Percentiles rank a stretch among this genome's conserved stretches.
These are phyloP conservation scores for Colletotrichum sidae DNA, from an alignment of 2,329 filamentous ascomycete species.

Conservation along the genomic window DNA sequence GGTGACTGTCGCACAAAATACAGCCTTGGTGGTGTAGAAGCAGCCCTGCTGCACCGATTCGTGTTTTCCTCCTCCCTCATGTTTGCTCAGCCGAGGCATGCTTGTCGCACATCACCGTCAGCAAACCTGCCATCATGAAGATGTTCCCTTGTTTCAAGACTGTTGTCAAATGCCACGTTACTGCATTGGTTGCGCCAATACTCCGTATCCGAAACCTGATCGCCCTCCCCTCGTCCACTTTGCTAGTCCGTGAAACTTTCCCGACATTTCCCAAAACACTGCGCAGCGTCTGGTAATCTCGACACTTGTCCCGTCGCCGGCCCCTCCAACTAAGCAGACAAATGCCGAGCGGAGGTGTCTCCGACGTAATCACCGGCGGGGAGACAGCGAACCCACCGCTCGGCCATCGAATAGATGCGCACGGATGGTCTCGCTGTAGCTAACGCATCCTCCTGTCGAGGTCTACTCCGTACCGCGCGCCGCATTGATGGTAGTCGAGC, in stretches of 20 bases:
- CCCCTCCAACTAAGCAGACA: slow-evolving; percentile 1
- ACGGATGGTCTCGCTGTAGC: slow-evolving; percentile 7
- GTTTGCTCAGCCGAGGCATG: slow-evolving; percentile 4
- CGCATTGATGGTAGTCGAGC: background rate
- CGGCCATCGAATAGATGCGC: slow-evolving; percentile 22
- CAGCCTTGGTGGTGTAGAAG: slow-evolving; percentile 1
- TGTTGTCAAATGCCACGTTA: slow-evolving; percentile 16
- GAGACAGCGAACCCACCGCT: slow-evolving; percentile 8
- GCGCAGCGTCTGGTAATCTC: slow-evolving; percentile 1
- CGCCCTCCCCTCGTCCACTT: slow-evolving; percentile 1
- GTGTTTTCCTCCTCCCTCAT: background rate
- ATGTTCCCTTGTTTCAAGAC: slow-evolving; percentile 25
- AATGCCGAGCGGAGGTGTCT: slow-evolving; percentile 17
- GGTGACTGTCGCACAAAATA: slow-evolving; percentile 2
- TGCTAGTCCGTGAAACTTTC: slow-evolving; percentile 20
- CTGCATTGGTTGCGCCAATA: slow-evolving; percentile 12
- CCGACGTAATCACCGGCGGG: slow-evolving; percentile 12
- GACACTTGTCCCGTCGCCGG: background rate
- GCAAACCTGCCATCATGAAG: background rate
- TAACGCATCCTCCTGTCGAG: background rate
- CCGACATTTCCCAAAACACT: slow-evolving; percentile 15
- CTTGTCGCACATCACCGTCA: background rate
- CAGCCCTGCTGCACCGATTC: slow-evolving; percentile 10
- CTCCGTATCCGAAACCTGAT: background rate
- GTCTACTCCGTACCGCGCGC: slow-evolving; percentile 1